phyloP scores from a whole-genome alignment of 2,329 filamentous ascomycete species.

The Aureobasidium sp. region DNA sequence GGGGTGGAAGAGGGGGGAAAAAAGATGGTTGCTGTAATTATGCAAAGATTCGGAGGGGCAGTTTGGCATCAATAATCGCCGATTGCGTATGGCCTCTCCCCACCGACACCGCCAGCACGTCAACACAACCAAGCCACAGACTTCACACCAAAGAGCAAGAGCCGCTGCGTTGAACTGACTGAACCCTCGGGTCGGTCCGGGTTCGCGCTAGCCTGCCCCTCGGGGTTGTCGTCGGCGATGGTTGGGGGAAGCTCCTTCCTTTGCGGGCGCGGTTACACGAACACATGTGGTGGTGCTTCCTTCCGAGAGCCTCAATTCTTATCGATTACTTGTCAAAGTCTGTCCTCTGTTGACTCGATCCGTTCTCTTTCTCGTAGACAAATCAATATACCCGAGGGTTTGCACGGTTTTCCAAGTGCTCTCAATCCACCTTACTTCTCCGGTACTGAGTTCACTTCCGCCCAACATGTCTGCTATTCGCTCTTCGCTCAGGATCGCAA shows the following conservation, averaged over 20 bases:
- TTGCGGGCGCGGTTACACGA: constrained; percentile 8
- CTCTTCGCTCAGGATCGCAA: background rate
- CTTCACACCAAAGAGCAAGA: background rate
- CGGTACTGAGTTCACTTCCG: background rate
- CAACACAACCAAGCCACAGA: constrained; percentile 4
- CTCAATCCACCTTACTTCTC: background rate
- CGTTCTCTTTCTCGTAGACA: background rate
- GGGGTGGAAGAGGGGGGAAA: background rate
- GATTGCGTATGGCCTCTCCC: constrained; percentile 2
- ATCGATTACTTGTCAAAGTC: constrained; percentile 7
- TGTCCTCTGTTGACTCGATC: constrained; percentile 1
- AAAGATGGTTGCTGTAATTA: background rate
- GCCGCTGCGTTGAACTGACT: background rate
- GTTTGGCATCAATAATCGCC: background rate
- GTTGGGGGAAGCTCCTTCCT: constrained; percentile 8
- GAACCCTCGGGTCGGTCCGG: background rate
- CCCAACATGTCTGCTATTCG: constrained; percentile 1
- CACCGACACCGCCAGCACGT: constrained; percentile 10
- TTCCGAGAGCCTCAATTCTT: constrained; percentile 8
- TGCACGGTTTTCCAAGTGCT: background rate
- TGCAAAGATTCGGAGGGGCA: background rate
- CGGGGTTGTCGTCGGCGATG: background rate
- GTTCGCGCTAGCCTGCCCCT: background rate
- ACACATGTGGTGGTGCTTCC: background rate
- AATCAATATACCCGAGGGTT: background rate